Percentiles rank a stretch among this genome's conserved stretches.
These are phyloP conservation scores for Solanum peruvianum DNA, from an alignment of 257 asterid genomes.

Conservation along the genomic window DNA sequence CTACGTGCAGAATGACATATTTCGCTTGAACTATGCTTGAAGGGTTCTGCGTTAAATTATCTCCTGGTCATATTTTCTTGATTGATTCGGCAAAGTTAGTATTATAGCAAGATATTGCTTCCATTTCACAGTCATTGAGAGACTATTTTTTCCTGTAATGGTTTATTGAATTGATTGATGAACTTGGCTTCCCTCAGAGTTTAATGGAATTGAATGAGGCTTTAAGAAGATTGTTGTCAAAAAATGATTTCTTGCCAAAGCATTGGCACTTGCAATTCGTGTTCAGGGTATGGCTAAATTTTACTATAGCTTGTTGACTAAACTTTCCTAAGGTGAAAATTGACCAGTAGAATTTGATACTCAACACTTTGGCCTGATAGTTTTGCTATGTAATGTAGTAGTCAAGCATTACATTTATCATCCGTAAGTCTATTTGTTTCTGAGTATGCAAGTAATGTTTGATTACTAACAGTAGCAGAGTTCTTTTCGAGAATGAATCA, in stretches of 20 bases:
- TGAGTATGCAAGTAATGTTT: too few relatives aligned
- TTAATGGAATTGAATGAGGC: background rate
- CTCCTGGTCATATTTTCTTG: conserved; percentile 3
- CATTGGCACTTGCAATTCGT: background rate
- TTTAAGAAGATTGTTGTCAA: background rate
- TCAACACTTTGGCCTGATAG: background rate
- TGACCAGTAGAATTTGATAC: background rate
- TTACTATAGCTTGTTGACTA: background rate
- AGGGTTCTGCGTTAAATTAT: background rate
- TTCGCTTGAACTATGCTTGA: conserved; percentile 87
- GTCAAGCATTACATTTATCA: background rate
- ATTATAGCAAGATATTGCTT: background rate
- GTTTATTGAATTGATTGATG: background rate
- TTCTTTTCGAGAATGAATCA: too few relatives aligned
- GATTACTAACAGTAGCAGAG: too few relatives aligned
- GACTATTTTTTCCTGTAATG: background rate
- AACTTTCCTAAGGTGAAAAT: background rate
- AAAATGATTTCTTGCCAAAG: background rate
- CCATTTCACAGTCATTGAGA: background rate
- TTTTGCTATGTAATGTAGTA: background rate
- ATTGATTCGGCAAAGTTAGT: conserved; percentile 1
- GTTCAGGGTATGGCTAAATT: background rate
- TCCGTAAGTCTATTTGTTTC: background rate
- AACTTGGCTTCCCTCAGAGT: background rate
- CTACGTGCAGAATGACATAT: conserved; percentile 77